Evolutionary conservation across 352 stramenopile genomes (phyloP), one percentile per base, ranked within the genome.

Genomic region (Pythium periplocum): DNA sequence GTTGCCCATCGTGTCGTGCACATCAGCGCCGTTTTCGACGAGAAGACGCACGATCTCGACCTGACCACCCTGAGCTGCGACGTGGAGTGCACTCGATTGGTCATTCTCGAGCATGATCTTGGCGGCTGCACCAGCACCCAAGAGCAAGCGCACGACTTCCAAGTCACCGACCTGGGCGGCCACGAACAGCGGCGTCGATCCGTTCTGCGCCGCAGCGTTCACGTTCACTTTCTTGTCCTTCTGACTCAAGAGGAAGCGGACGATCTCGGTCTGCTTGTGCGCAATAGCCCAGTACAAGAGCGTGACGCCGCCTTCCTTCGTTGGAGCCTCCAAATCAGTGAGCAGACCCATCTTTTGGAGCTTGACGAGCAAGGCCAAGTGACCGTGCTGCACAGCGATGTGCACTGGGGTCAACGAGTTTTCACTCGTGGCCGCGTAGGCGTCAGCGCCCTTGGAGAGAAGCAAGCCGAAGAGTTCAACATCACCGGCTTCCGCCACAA

Each of bases 101-200:
- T 65, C 62, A 33, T 65, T 57, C 1, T 4, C 34, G 7, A 65
- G 52, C 37, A 45, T 44, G 17, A 59, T 48, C 32, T 86, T 82
- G 37, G 84, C 61, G 35, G 81, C 79, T 1, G 78, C 83, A 2
- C 75, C 77, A 44, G 66, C 73, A 6, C 66, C 64, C 6, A 89
- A 66, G 38, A 93, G 66, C 34, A 85, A 39, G 46, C 83, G 70
- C 42, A 90, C 73, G 10, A 84, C 58, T 17, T 87, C 64, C 17
- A 72, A 69, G 53, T 90, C 73, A 34, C 81, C 76, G 35, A 78
- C 66, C 34, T 85, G 68, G 57, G 79, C 75, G 1, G 83, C 80
- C 6, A 89, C 72, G 51, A 73, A 69, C 34, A 73, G 57, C 26
- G 61, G 45, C 11, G 68, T 73, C 39, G 65, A 70, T 37, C 64